phyloP scores from a whole-genome alignment of 2,329 filamentous ascomycete species.

The Pestalotiopsis sp. region DNA sequence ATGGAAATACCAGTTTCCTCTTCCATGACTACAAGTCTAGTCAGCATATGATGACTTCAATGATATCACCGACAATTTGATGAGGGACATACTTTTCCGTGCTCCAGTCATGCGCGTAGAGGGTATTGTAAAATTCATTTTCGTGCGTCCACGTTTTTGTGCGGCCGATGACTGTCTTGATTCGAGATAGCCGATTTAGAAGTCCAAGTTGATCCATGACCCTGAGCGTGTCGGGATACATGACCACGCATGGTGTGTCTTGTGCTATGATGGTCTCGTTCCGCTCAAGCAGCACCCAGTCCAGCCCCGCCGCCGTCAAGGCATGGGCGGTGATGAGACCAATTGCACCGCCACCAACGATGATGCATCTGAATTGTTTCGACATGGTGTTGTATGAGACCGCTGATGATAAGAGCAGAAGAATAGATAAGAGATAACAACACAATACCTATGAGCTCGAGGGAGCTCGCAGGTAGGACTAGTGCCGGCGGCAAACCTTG shows the following conservation, averaged over 20 bases:
- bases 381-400: not conserved
- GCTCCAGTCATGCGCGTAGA: not conserved
- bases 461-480: not conserved
- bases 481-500: not conserved
- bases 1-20: not conserved
- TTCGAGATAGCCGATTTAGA: not conserved
- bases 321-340: constrained; percentile 3
- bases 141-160: not conserved
- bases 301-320: not conserved
- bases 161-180: not conserved
- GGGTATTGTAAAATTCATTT: not conserved
- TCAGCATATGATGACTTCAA: not conserved
- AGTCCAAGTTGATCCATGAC: constrained; percentile 10
- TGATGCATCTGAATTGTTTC: not conserved
- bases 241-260: not conserved
- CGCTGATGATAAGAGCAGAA: not conserved
- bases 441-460: not conserved
- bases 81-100: not conserved
- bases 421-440: not conserved
- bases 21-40: not conserved
- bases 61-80: too few relatives aligned
- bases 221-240: constrained; percentile 1
- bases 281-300: constrained; percentile 1
- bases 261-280: not conserved
- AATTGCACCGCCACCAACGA: constrained; percentile 1